These are phyloP conservation scores for Alloteropsis semialata DNA, from an alignment of 176 grass and related monocot genomes.

Conservation along the genomic window DNA sequence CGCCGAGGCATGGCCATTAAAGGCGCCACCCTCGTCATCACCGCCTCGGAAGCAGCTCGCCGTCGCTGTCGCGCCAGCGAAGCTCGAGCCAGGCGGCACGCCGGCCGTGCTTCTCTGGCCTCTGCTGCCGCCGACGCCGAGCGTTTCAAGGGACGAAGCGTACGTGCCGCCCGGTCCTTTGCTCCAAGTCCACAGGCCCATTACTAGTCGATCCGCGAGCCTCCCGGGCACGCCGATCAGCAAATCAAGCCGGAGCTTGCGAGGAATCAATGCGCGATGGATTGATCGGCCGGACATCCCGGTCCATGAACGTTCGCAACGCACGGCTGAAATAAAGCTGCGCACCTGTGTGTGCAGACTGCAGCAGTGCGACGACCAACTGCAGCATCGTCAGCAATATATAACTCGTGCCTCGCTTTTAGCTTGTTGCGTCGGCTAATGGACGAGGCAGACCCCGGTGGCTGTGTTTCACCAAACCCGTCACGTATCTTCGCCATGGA, in stretches of 20 bases:
- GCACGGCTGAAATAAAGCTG: too few relatives aligned
- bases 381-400: background rate
- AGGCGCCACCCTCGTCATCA: background rate
- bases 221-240: too few relatives aligned
- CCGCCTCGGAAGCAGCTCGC: background rate
- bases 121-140: background rate
- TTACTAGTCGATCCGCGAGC: too few relatives aligned
- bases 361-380: too few relatives aligned
- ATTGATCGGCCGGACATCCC: too few relatives aligned
- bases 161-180: too few relatives aligned
- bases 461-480: background rate
- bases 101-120: background rate
- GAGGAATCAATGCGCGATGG: too few relatives aligned
- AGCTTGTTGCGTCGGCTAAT: background rate
- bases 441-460: background rate
- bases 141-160: background rate
- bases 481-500: conserved; percentile 10
- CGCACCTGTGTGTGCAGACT: too few relatives aligned
- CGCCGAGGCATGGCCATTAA: background rate
- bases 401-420: background rate
- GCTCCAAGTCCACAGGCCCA: too few relatives aligned
- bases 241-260: too few relatives aligned
- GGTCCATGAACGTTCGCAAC: too few relatives aligned
- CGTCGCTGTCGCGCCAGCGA: conserved; percentile 14
- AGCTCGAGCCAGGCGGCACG: background rate